Evolutionary conservation across 495 filamentous ascomycete genomes (phyloP).

Genomic region (Aspergillus baeticus): DNA sequence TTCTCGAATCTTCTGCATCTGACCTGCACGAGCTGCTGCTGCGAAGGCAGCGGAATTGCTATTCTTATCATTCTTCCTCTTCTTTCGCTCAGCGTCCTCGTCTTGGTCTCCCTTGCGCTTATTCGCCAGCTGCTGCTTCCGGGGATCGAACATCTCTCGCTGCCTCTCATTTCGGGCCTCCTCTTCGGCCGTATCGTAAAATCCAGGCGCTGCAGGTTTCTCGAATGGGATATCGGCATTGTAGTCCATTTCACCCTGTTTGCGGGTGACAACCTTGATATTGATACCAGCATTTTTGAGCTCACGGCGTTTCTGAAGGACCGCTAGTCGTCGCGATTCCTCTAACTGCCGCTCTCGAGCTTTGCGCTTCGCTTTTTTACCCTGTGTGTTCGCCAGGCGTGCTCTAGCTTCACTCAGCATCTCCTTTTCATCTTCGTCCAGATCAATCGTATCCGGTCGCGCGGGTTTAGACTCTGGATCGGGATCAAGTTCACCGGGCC

Average conservation of each 20-base stretch:
- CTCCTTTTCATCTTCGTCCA: slow-evolving; percentile 99
- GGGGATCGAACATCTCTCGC: slow-evolving; percentile 84
- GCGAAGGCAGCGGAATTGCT: slow-evolving; percentile 71
- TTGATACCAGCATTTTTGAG: slow-evolving; percentile 98
- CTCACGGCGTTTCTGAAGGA: slow-evolving; percentile 92
- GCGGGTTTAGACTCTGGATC: slow-evolving; percentile 96
- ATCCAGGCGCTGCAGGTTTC: slow-evolving; percentile 83
- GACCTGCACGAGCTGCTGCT: slow-evolving; percentile 89
- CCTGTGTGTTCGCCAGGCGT: slow-evolving; percentile 93
- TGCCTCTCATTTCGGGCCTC: slow-evolving; percentile 78
- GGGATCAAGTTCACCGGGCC: slow-evolving; percentile 90
- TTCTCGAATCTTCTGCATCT: slow-evolving; percentile 93
- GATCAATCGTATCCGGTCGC: slow-evolving; percentile 94
- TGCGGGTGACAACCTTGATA: slow-evolving; percentile 89
- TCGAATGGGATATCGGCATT: slow-evolving; percentile 98
- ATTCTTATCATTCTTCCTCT: slow-evolving; percentile 82
- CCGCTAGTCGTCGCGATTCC: slow-evolving; percentile 84
- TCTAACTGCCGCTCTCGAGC: slow-evolving; percentile 93
- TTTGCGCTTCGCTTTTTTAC: slow-evolving; percentile 98
- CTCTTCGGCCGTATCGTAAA: slow-evolving; percentile 90
- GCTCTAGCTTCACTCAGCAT: slow-evolving; percentile 98
- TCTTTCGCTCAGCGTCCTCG: slow-evolving; percentile 78
- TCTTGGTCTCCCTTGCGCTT: slow-evolving; percentile 92
- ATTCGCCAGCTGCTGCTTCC: slow-evolving; percentile 92
- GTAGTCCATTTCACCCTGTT: slow-evolving; percentile 98